These are phyloP conservation scores for Leptodontidium sp. DNA, from an alignment of 2,329 filamentous ascomycete species.

Conservation along the genomic window DNA sequence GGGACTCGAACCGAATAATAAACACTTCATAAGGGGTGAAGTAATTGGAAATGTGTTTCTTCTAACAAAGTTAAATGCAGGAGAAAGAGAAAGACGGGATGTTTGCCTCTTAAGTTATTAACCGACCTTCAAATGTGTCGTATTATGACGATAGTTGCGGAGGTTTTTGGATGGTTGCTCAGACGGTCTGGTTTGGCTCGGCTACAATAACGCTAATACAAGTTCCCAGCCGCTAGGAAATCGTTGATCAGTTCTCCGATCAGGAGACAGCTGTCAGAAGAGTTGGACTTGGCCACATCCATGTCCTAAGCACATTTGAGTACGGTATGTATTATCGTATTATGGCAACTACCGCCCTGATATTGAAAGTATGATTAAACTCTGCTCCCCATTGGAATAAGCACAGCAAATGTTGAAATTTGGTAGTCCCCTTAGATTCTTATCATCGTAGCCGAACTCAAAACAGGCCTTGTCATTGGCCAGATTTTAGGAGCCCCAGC, in stretches of 20 bases:
- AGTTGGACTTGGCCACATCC: no score
- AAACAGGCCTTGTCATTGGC: background rate
- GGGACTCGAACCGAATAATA: constrained; percentile 62
- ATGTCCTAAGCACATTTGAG: no score
- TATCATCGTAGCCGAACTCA: background rate
- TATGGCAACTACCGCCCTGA: no score
- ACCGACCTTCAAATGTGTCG: background rate
- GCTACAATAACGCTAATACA: background rate
- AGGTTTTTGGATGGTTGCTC: no score
- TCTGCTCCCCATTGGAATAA: constrained; percentile 4
- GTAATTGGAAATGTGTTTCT: background rate
- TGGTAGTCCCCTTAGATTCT: constrained; percentile 8
- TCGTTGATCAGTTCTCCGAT: no score
- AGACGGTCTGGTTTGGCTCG: no score
- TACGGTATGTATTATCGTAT: no score
- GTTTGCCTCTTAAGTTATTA: background rate
- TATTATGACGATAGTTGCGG: background rate
- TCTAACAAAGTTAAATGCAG: background rate
- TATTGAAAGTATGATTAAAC: background rate
- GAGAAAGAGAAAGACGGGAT: background rate
- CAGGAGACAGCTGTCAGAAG: no score
- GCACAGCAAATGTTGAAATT: constrained; percentile 9
- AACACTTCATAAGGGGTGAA: constrained; percentile 32
- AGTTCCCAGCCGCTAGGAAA: no score
- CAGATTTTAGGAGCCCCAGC: background rate